Base-by-base conservation (phyloP, 306 rosid genomes). In the Mucuna pruriens region DNA sequence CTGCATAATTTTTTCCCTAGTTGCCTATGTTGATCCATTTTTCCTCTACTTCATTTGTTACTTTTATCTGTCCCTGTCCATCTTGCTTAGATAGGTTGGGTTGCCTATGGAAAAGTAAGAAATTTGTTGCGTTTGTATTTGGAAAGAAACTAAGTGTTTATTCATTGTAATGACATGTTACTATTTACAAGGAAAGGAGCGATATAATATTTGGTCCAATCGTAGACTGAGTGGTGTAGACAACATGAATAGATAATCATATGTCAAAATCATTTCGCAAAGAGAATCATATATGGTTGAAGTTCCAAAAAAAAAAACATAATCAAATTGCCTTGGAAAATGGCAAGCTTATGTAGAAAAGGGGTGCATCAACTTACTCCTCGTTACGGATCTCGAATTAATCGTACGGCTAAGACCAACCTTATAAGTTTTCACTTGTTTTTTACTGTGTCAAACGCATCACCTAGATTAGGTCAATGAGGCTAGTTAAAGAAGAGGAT, bases 221-320 rank as follows among this genome's bases (percentile, higher is more conserved):
- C 64, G 33, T 80, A 13, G 60, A 77, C 48, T 64, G 12, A 45
- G 31, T 67, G 54, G 33, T 20, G 55, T 17, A 52, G 76, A 55
- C 83, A 79, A 16, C 76, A 79, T 26, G 22, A 38, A 44, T 79
- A 33, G 42, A 60, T 72, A 38, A 62, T 80, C 79, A 61, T 61
- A 11, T 72, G 79, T 80, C 84, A 72, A 61, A 68, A 81, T 81
- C 84, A 81, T 34, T 34, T 60, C 4, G 7, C 17, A 72, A 80
- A 23, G 42, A 62, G 38, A 79, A 69, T 57, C 61, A 69, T 26
- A 19, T 0, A 29, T 31, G 61, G 19, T 45, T 70, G 6, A 45
- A 57, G 33, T 45, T 70, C 51, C 60, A 57, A 64, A 19, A 45
- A 70, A 22, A 12, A 54, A 78, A 55, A 29, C 44, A 57, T 42